phyloP scores from a whole-genome alignment of 2,329 filamentous ascomycete genomes.

The Aureobasidium lini region DNA sequence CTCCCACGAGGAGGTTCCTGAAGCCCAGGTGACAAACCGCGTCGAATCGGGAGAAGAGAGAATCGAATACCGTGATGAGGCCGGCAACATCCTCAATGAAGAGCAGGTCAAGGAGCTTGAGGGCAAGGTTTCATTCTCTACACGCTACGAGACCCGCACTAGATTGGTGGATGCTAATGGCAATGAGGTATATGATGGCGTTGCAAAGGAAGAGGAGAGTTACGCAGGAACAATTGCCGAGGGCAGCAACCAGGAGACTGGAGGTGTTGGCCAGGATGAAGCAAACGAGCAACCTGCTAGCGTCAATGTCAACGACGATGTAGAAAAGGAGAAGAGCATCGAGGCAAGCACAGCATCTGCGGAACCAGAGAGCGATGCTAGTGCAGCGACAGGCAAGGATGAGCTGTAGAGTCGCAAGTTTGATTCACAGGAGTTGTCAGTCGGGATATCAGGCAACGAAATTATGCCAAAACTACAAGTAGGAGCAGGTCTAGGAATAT shows the following conservation, averaged over 20 bases:
- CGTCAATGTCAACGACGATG: slow-evolving; percentile 34
- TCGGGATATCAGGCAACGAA: slow-evolving; percentile 3
- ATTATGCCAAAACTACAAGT: not conserved
- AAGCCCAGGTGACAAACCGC: slow-evolving; percentile 24
- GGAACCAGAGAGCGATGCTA: slow-evolving; percentile 18
- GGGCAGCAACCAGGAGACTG: slow-evolving; percentile 51
- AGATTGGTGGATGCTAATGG: slow-evolving; percentile 72
- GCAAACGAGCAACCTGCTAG: slow-evolving; percentile 35
- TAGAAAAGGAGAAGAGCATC: slow-evolving; percentile 39
- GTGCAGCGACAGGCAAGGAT: slow-evolving; percentile 15
- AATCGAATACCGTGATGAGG: slow-evolving; percentile 89
- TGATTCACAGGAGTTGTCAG: not conserved
- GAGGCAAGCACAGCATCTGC: slow-evolving; percentile 18
- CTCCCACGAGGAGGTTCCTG: slow-evolving; percentile 26
- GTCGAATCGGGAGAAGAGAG: slow-evolving; percentile 46
- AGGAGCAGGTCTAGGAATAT: slow-evolving; percentile 3
- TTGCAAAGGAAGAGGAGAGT: slow-evolving; percentile 24
- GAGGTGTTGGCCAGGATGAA: slow-evolving; percentile 30
- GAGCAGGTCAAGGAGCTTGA: slow-evolving; percentile 77
- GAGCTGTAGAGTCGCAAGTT: slow-evolving; percentile 16
- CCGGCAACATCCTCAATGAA: slow-evolving; percentile 79
- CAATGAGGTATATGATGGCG: slow-evolving; percentile 58
- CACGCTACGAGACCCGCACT: slow-evolving; percentile 90
- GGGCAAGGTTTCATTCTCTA: slow-evolving; percentile 93
- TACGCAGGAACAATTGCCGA: slow-evolving; percentile 45